Evolutionary conservation across 345 rosid genomes (phyloP).

Genomic region (Orychophragmus violaceus): DNA sequence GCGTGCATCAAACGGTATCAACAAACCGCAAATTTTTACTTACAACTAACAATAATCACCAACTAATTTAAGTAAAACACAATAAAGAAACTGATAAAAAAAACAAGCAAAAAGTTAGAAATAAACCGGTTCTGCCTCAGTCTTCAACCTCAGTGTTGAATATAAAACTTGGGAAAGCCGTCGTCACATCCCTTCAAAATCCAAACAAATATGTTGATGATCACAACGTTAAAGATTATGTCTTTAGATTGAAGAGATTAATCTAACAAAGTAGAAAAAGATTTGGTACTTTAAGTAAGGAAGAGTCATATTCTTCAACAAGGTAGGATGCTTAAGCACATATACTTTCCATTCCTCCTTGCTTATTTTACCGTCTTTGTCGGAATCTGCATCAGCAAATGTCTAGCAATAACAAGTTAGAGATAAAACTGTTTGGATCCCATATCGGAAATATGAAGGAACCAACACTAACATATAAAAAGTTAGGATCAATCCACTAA

Average conservation of each 20-base stretch:
- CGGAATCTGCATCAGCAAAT: constrained; percentile 65
- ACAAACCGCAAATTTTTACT: constrained; percentile 1
- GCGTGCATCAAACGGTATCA: background rate
- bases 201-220: background rate
- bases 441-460: too few relatives aligned
- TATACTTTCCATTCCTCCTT: constrained; percentile 64
- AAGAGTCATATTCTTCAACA: constrained; percentile 51
- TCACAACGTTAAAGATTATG: background rate
- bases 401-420: constrained; percentile 38
- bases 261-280: background rate
- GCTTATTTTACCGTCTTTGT: constrained; percentile 61
- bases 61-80: constrained; percentile 5
- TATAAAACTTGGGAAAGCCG: constrained; percentile 59
- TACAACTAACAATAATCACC: constrained; percentile 4
- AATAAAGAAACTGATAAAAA: background rate
- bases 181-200: constrained; percentile 58
- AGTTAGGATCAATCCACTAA: too few relatives aligned
- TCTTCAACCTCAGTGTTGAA: constrained; percentile 49
- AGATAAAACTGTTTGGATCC: background rate
- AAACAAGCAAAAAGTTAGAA: too few relatives aligned
- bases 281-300: constrained; percentile 36
- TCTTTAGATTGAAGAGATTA: background rate
- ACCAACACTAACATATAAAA: too few relatives aligned
- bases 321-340: constrained; percentile 45
- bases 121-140: too few relatives aligned